These are phyloP conservation scores for Pythium dissotocum DNA, from an alignment of 352 stramenopile species.

Conservation along the genomic window DNA sequence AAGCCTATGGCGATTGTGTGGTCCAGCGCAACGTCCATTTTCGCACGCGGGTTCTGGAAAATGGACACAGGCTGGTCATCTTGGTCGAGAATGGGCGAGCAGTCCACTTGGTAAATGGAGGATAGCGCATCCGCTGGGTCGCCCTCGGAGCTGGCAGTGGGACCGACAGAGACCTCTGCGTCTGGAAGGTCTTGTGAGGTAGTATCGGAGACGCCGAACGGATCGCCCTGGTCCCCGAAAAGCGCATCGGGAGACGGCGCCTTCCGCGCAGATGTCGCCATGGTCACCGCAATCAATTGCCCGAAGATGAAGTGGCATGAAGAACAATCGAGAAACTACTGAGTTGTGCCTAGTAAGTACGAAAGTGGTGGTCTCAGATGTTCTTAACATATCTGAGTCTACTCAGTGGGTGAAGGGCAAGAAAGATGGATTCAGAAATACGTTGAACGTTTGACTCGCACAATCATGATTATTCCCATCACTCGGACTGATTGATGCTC, in stretches of 20 bases:
- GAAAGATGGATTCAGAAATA: not conserved
- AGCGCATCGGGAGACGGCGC: slow-evolving; percentile 8
- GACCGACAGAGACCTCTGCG: not conserved
- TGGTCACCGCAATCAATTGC: slow-evolving; percentile 1
- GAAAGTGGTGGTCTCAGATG: not conserved
- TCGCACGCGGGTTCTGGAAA: slow-evolving; percentile 43
- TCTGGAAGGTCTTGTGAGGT: not conserved
- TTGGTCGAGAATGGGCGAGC: slow-evolving; percentile 26
- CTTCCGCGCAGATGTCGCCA: not conserved
- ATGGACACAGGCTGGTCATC: slow-evolving; percentile 29
- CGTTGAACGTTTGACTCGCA: not conserved
- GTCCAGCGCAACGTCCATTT: slow-evolving; percentile 56
- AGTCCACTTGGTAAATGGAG: slow-evolving; percentile 32
- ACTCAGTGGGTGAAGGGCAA: not conserved
- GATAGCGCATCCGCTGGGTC: slow-evolving; percentile 29
- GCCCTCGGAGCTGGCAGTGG: slow-evolving; percentile 1
- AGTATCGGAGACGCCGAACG: slow-evolving; percentile 9
- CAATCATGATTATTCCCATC: not conserved
- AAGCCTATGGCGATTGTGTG: slow-evolving; percentile 49
- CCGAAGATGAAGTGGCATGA: slow-evolving; percentile 24
- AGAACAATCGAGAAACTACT: slow-evolving; percentile 18
- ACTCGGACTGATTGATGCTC: not conserved
- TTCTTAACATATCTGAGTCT: not conserved
- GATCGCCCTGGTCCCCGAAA: slow-evolving; percentile 9
- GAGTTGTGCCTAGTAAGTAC: slow-evolving; percentile 10